Base-by-base conservation (phyloP, 1,139 yeast species). In the Nakaseomyces sp. region DNA sequence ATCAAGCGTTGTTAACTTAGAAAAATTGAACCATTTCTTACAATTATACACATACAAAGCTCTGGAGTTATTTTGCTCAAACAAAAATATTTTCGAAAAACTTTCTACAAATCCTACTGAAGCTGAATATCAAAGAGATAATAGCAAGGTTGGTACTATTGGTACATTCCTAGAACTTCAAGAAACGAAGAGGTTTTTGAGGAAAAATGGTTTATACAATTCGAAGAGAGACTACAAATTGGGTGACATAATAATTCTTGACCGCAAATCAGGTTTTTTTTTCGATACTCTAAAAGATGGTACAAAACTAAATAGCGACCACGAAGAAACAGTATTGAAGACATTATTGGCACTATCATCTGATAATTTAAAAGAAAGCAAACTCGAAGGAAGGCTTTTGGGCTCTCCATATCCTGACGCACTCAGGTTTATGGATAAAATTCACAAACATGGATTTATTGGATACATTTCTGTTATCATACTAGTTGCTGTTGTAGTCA, bases 391-490 rank as follows among this genome's bases (percentile, higher is more conserved):
- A 17, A 39, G 41, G 20, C 20, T 73, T 40, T 69, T 70, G 22
- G 68, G 70, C 25, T 70, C 76, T 48, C 79, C 79, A 8, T 76
- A 63, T 48, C 66, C 69, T 4, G 52, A 60, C 3, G 37, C 47
- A 0, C 57, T 75, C 15, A 57, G 70, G 43, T 64, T 69, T 39
- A 63, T 75, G 70, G 79, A 76, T 47, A 15, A 43, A 10, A 56
- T 76, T 16, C 80, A 74, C 51, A 63, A 65, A 44, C 60, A 59
- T 44, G 79, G 80, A 1, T 44, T 39, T 16, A 2, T 29, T 12
- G 79, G 77, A 0, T 76, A 74, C 54, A 8, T 68, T 6, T 7
- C 46, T 8, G 36, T 45, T 3, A 4, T 50, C 1, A 37, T 43
- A 4, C 10, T 44, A 15, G 5, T 45, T 12, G 19, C 35, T n/a